These are phyloP conservation scores for Durio zibethinus DNA, from an alignment of 345 rosid genomes.

Conservation along the genomic window DNA sequence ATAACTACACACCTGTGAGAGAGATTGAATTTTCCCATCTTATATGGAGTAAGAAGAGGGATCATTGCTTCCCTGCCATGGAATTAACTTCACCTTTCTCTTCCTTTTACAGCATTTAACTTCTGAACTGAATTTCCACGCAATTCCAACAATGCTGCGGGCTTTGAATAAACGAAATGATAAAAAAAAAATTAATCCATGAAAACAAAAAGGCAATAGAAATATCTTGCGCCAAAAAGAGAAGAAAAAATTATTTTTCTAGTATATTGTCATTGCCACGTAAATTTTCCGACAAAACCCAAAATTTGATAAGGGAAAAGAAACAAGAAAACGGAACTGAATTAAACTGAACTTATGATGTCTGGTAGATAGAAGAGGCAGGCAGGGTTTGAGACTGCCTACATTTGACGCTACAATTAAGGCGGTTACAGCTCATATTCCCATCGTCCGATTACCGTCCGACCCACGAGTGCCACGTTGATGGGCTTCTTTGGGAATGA, in stretches of 20 bases:
- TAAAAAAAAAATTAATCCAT: not conserved
- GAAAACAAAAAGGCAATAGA: not conserved
- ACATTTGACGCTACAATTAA: not conserved
- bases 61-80: not conserved
- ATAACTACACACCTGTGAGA: conserved; percentile 20
- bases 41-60: conserved; percentile 18
- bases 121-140: not conserved
- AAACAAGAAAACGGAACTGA: not conserved
- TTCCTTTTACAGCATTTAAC: not conserved
- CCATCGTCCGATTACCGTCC: no score
- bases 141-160: not conserved
- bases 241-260: not conserved
- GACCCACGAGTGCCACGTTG: no score
- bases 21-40: conserved; percentile 12
- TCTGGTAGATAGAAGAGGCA: not conserved
- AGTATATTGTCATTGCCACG: not conserved
- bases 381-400: not conserved
- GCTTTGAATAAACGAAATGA: not conserved
- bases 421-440: no score
- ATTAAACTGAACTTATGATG: no score
- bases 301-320: not conserved
- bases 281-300: not conserved
- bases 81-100: not conserved
- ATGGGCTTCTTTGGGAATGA: no score
- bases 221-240: not conserved